Conservation (phyloP, 75 land plant species). For the Pinus albicaulis region DNA sequence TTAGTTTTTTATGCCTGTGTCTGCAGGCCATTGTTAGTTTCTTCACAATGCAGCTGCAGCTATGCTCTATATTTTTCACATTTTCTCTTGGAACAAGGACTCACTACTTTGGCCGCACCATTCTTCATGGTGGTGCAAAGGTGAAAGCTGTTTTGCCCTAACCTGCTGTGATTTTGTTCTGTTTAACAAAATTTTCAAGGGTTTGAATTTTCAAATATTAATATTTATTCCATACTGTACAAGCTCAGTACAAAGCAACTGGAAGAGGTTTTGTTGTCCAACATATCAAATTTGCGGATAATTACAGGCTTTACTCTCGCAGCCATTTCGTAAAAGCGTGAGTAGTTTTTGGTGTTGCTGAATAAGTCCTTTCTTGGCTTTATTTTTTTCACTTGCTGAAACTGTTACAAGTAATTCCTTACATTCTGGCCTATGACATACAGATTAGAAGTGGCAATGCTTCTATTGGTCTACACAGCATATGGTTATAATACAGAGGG, state of each 20-base stretch:
- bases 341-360: constrained; percentile 12
- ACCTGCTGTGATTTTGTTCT: background rate
- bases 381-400: constrained; percentile 1
- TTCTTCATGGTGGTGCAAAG: constrained; percentile 98
- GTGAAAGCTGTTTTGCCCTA: constrained; percentile 23
- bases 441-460: constrained; percentile 80
- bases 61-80: constrained; percentile 91
- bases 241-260: constrained; percentile 80
- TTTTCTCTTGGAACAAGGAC: constrained; percentile 93
- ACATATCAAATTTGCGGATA: constrained; percentile 92
- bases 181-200: background rate
- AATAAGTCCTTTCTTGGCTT: background rate
- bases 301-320: constrained; percentile 91
- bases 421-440: constrained; percentile 14
- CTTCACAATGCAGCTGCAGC: constrained; percentile 87
- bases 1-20: background rate
- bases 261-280: constrained; percentile 97
- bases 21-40: constrained; percentile 87
- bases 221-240: background rate
- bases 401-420: constrained; percentile 2
- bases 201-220: background rate
- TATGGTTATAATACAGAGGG: constrained; percentile 71
- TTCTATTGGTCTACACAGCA: constrained; percentile 73
- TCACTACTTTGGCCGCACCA: constrained; percentile 94
- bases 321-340: constrained; percentile 97